Evolutionary conservation across 2,329 filamentous ascomycete species (phyloP).

Genomic region (Xylariaceae sp.): DNA sequence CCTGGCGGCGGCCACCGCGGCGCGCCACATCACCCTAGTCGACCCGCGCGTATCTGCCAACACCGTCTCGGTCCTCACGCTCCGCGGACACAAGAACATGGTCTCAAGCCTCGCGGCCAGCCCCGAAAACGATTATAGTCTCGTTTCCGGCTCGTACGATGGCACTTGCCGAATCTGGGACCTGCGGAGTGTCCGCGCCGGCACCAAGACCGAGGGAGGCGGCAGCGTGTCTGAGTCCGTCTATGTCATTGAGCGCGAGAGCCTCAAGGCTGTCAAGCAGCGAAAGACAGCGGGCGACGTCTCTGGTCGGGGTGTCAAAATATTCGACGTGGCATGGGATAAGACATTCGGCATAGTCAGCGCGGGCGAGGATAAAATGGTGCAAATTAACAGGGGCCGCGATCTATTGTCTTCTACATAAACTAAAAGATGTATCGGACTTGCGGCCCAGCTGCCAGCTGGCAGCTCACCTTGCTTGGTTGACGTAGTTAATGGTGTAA

Average conservation of each 20-base stretch:
- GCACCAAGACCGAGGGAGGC: constrained; percentile 54
- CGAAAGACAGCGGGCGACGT: constrained; percentile 36
- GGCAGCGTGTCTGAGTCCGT: constrained; percentile 66
- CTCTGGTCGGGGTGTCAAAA: constrained; percentile 80
- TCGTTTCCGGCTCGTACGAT: constrained; percentile 87
- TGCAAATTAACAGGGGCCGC: constrained; percentile 79
- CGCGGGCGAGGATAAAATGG: constrained; percentile 85
- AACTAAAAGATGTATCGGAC: neutral
- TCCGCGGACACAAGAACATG: constrained; percentile 81
- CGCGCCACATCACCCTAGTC: constrained; percentile 84
- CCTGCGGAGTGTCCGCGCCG: constrained; percentile 63
- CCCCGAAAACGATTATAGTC: constrained; percentile 67
- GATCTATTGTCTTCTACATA: constrained; percentile 36
- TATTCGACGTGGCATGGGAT: constrained; percentile 86
- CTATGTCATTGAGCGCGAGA: constrained; percentile 71
- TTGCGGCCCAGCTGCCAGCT: too few species aligned
- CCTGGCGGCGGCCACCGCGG: constrained; percentile 71
- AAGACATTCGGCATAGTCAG: constrained; percentile 81
- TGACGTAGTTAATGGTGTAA: too few species aligned
- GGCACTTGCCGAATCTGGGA: constrained; percentile 94
- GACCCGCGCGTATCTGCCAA: constrained; percentile 78
- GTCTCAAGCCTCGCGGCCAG: constrained; percentile 45
- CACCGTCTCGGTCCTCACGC: constrained; percentile 78
- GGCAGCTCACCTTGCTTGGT: too few species aligned
- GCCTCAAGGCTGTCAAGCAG: constrained; percentile 58